Evolutionary conservation across 306 rosid species (phyloP), one percentile per base, ranked within the genome.

Genomic region (Luffa aegyptiaca): DNA sequence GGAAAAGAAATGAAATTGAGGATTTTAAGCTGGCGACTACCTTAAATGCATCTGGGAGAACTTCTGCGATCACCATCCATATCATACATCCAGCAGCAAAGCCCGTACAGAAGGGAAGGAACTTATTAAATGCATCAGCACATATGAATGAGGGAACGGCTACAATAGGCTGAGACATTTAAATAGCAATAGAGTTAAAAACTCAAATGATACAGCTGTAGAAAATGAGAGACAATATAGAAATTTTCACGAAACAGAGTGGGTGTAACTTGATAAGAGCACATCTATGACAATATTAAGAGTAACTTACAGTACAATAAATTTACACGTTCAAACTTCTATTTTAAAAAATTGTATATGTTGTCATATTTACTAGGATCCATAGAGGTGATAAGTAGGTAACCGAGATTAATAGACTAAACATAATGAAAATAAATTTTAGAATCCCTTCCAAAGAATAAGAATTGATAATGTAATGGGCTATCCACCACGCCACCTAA

Each of bases 21-120:
- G 61, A 42, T 78, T 37, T 41, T 42, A 21, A 59, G 57, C 42
- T 41, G 13, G 33, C 31, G 44, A 53, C 71, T 86, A 93, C 99
- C 99, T 96, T 91, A 81, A 96, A 96, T 83, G 98, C 96, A 89
- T 96, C 99, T 21, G 98, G 99, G 69, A 96, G 96, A n/a, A 93
- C 99, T 88, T 96, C 99, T 3, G 97, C 99, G 78, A 93, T 77
- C 82, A 96, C 99, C 99, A 96, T 96, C 99, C 99, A 96, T 81
- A 96, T 96, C 99, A 96, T 96, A 87, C 99, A 96, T 71, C 99
- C 99, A 80, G 99, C 99, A 72, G 99, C 98, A 83, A 96, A 96
- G 69, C 99, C 99, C 81, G 96, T 96, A 83, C 99, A 96, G 63
- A 93, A 96, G 78, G 99, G 99, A 80, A 96, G 92, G 80, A 96